phyloP scores from a whole-genome alignment of 1,284 basidiomycete genomes.

The Pseudozyma tsukubaensis region DNA sequence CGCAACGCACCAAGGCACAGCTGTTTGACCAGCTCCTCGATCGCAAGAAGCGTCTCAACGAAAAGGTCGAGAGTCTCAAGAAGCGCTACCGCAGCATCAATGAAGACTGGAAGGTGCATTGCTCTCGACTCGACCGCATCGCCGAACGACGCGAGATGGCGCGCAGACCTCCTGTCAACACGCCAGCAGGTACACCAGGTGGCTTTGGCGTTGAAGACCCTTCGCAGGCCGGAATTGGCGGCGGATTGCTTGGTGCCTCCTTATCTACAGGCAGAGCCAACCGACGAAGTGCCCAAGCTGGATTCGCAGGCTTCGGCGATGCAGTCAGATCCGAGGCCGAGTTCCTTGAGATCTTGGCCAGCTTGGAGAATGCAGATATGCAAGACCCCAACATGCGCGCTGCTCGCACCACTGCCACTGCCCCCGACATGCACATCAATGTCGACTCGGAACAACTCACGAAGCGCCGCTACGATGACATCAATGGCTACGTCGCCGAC shows the following conservation, averaged over 20 bases:
- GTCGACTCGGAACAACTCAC: conserved; percentile 74
- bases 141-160: conserved; percentile 55
- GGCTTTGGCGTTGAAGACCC: conserved; percentile 39
- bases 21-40: conserved; percentile 40
- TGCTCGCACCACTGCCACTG: conserved; percentile 84
- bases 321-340: conserved; percentile 93
- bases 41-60: conserved; percentile 52
- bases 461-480: conserved; percentile 78
- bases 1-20: conserved; percentile 25
- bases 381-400: conserved; percentile 90
- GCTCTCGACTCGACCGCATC: conserved; percentile 56
- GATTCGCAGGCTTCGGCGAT: conserved; percentile 76
- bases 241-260: conserved; percentile 27
- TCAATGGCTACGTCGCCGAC: conserved; percentile 82
- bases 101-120: conserved; percentile 61
- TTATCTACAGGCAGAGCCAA: conserved; percentile 48
- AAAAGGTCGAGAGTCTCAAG: conserved; percentile 56
- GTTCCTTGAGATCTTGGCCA: conserved; percentile 95
- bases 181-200: conserved; percentile 41
- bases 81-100: conserved; percentile 58
- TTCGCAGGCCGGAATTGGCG: conserved; percentile 13
- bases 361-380: conserved; percentile 88
- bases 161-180: conserved; percentile 36
- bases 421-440: conserved; percentile 89
- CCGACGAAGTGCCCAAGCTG: conserved; percentile 48